Conservation (phyloP, 2,329 filamentous ascomycete genomes). For the Pseudovirgaria hyperparasitica region DNA sequence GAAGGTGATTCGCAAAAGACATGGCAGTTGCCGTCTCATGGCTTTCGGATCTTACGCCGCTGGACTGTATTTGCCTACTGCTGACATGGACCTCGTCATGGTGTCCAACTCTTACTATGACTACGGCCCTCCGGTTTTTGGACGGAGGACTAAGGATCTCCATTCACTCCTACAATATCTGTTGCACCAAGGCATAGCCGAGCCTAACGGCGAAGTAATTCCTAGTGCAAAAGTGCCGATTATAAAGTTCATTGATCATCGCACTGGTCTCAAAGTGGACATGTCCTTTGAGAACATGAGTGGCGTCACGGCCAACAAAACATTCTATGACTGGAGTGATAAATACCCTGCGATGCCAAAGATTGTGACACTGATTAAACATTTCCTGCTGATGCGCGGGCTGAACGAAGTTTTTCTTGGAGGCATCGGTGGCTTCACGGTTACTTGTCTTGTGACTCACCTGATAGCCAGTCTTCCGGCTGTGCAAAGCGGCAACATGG, state of each 20-base stretch:
- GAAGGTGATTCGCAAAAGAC: constrained; percentile 33
- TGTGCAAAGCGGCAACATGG: constrained; percentile 47
- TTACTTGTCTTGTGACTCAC: constrained; percentile 86
- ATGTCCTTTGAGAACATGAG: constrained; percentile 89
- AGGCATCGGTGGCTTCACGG: constrained; percentile 84
- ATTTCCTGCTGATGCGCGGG: constrained; percentile 77
- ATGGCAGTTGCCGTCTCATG: constrained; percentile 13
- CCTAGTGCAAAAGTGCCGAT: constrained; percentile 72
- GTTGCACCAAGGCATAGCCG: constrained; percentile 41
- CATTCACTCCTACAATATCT: constrained; percentile 52
- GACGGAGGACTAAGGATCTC: constrained; percentile 38
- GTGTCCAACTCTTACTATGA: constrained; percentile 50
- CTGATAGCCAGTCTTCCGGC: constrained; percentile 71
- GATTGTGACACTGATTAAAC: constrained; percentile 80
- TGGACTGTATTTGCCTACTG: constrained; percentile 59
- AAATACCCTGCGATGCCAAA: constrained; percentile 76
- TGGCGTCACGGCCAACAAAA: constrained; percentile 67
- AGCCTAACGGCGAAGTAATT: constrained; percentile 51
- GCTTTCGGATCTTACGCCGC: constrained; percentile 88
- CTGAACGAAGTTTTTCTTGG: constrained; percentile 86
- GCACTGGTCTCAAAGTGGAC: constrained; percentile 74
- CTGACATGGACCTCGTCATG: constrained; percentile 89
- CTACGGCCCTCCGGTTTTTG: constrained; percentile 30
- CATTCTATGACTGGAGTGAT: constrained; percentile 67
- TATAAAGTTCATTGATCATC: constrained; percentile 73